Percentiles rank a stretch among this genome's conserved stretches.
Conservation (phyloP, 2,329 filamentous ascomycete genomes). For the Fusarium succisae region DNA sequence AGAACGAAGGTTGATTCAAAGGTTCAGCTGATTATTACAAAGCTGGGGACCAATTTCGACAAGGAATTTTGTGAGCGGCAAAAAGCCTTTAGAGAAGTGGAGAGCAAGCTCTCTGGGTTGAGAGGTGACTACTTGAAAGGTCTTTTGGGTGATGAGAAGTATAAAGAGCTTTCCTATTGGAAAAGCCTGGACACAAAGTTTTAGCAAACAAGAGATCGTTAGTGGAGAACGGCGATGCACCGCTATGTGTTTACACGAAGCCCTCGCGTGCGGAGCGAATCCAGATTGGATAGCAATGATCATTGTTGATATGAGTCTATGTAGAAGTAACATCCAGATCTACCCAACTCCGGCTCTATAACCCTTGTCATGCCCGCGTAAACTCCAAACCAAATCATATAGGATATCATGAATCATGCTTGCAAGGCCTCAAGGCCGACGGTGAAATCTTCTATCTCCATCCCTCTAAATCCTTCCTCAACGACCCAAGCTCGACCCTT, state of each 20-base stretch:
- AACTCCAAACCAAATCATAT: slow-evolving; percentile 8
- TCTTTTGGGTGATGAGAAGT: slow-evolving; percentile 5
- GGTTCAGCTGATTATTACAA: not conserved
- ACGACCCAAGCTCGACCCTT: slow-evolving; percentile 77
- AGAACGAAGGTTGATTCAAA: not conserved
- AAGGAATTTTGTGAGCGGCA: not conserved
- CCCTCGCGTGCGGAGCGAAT: not conserved
- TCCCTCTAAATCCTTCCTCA: slow-evolving; percentile 83
- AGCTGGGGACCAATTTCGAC: not conserved
- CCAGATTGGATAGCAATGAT: not conserved
- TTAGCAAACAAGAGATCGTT: not conserved
- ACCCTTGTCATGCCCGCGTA: slow-evolving; percentile 18
- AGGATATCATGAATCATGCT: slow-evolving; percentile 11
- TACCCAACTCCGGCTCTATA: slow-evolving; percentile 34
- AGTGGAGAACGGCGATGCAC: not conserved
- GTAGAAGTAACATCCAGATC: not conserved
- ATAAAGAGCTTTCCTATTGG: slow-evolving; percentile 2
- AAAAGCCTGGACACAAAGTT: not conserved
- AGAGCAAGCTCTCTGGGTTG: not conserved
- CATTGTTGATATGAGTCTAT: not conserved
- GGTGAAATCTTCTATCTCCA: slow-evolving; percentile 63
- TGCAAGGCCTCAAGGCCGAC: slow-evolving; percentile 37
- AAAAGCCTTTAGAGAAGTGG: not conserved
- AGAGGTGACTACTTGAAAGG: not conserved
- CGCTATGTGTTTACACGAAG: not conserved